Conservation (phyloP, 2,329 filamentous ascomycete genomes). For the Calcarisporium arbuscula region DNA sequence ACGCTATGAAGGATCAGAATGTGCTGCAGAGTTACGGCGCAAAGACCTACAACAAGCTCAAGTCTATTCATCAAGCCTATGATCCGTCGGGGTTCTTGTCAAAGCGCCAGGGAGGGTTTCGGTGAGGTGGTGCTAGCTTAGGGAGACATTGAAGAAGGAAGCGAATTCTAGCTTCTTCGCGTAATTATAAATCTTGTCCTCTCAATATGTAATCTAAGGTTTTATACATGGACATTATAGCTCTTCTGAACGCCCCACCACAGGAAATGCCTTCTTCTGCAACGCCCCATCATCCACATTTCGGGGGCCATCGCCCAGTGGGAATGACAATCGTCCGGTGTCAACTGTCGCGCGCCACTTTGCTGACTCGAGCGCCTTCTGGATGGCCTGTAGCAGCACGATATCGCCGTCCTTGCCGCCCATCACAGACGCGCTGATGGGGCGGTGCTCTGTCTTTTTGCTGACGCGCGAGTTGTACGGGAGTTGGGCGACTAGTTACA, state of each 20-base stretch:
- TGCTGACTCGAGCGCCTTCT: constrained; percentile 19
- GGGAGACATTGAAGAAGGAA: no score
- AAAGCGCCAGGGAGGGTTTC: constrained; percentile 8
- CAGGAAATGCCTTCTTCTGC: no score
- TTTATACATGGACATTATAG: no score
- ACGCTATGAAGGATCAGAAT: constrained; percentile 11
- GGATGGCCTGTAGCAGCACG: constrained; percentile 19
- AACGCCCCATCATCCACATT: constrained; percentile 10
- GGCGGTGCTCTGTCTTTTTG: constrained; percentile 19
- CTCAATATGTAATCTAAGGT: no score
- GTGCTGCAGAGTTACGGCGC: constrained; percentile 14
- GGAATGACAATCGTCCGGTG: constrained; percentile 22
- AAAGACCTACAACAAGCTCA: constrained; percentile 9
- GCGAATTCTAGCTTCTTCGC: no score
- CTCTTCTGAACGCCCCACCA: no score
- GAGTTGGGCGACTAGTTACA: constrained; percentile 8
- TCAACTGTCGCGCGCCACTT: constrained; percentile 22
- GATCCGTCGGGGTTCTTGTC: constrained; percentile 11
- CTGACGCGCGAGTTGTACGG: constrained; percentile 24
- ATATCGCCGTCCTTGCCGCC: constrained; percentile 20
- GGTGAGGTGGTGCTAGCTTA: no score
- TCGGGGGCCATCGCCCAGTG: constrained; percentile 11
- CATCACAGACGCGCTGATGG: constrained; percentile 24
- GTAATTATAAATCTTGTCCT: no score
- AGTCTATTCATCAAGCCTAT: constrained; percentile 8